These are phyloP conservation scores for Penicillium angulare DNA, from an alignment of 495 filamentous ascomycete genomes.

Conservation along the genomic window DNA sequence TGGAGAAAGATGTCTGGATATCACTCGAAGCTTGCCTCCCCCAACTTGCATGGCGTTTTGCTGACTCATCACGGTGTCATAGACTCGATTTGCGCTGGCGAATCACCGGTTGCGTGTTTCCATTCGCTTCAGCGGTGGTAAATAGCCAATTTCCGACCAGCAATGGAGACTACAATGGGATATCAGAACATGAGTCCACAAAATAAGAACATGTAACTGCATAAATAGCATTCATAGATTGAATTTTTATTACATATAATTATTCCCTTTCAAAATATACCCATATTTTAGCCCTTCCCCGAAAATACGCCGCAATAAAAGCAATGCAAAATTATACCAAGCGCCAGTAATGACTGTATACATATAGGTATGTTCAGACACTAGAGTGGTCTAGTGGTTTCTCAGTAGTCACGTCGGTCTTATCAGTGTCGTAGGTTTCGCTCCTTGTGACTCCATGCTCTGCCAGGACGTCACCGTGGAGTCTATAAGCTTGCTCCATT, in stretches of 20 bases:
- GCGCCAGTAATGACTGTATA: no score
- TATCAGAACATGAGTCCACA: neutral
- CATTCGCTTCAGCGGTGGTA: neutral
- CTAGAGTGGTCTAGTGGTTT: neutral
- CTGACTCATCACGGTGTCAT: slow-evolving; percentile 26
- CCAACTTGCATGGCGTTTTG: neutral
- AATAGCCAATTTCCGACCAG: neutral
- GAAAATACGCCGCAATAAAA: no score
- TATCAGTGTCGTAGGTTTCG: slow-evolving; percentile 3
- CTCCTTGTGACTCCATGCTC: slow-evolving; percentile 16
- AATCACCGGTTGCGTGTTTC: slow-evolving; percentile 3
- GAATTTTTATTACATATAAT: no score
- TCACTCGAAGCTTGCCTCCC: neutral
- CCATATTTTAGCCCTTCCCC: no score
- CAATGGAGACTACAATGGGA: neutral
- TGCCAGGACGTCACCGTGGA: slow-evolving; percentile 33
- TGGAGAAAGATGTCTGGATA: slow-evolving; percentile 1
- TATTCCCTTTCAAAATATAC: no score
- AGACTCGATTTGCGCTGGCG: neutral
- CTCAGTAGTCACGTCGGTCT: neutral
- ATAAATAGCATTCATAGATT: no score
- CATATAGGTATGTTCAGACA: neutral
- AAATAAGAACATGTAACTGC: no score
- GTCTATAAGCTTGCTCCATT: slow-evolving; percentile 37
- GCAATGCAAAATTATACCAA: no score